Evolutionary conservation across 139 green algal genomes (phyloP), one percentile per base, ranked within the genome.

Genomic region (Coelastrella sp.): DNA sequence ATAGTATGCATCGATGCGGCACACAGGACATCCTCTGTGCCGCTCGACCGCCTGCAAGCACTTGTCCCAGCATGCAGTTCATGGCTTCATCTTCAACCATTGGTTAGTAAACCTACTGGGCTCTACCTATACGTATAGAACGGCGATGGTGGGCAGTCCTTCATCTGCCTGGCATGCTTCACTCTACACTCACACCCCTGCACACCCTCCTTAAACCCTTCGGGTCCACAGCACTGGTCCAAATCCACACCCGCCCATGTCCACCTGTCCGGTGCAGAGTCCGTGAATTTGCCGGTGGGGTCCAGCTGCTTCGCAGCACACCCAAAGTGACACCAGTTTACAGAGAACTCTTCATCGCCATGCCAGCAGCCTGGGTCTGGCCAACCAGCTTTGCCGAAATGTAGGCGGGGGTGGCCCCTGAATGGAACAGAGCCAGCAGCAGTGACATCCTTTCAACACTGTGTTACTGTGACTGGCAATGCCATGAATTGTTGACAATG

Each of bases 311-410:
- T 64, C 5, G 93, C 90, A 0, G 94, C 94, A 78, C 94, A 96
- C 1, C 92, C 93, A 90, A 96, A 96, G 88, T 93, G 68, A 89
- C 94, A 96, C 94, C 94, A 96, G 19, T 92, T 95, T 73, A 93
- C 77, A 16, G 76, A 76, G 73, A 86, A 96, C 86, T 94, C 88
- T 23, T 91, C 81, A 59, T 95, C 94, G 5, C 94, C 94, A 20
- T 88, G 88, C 88, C 88, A 96, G 92, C 94, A 96, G 23, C 94
- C 93, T 3, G 60, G 8, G 54, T 96, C 93, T 2, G 93, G 94
- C 92, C 89, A 95, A 16, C 93, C 93, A 56, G 95, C 92, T 85
- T 98, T 98, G 87, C 96, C 96, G 93, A 94, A 98, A 90, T 99
- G 97, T 81, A 98, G 71, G 0, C 97, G 93, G 11, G 57, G 20